Percentiles rank a stretch among this genome's conserved stretches.
phyloP scores from a whole-genome alignment of 139 green algal genomes.

The Coelastrella sp. region DNA sequence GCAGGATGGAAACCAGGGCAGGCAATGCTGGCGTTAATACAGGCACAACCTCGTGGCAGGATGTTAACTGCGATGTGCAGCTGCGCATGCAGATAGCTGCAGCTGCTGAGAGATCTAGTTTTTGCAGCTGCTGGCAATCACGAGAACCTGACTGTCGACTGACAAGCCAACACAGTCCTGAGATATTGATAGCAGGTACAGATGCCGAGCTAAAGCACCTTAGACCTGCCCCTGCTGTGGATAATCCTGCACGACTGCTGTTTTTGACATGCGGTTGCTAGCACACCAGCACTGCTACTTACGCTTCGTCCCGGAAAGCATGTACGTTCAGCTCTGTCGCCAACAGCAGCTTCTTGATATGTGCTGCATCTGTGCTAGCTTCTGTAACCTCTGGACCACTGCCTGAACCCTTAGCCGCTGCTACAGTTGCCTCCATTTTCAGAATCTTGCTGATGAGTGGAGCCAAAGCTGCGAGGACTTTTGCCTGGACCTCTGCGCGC shows the following conservation, averaged over 20 bases:
- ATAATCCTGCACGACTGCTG: not conserved
- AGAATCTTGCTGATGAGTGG: conserved; percentile 11
- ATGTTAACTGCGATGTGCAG: not conserved
- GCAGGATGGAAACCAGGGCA: not conserved
- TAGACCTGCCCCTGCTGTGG: too few relatives aligned
- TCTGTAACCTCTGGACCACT: not conserved
- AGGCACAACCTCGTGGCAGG: not conserved
- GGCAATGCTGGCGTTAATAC: not conserved
- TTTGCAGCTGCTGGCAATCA: too few relatives aligned
- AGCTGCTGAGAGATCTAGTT: too few relatives aligned
- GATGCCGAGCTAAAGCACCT: too few relatives aligned
- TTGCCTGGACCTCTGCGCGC: not conserved
- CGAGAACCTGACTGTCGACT: too few relatives aligned
- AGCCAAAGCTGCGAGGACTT: not conserved
- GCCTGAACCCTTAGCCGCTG: not conserved
- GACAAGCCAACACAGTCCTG: too few relatives aligned
- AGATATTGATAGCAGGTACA: too few relatives aligned
- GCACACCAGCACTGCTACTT: not conserved
- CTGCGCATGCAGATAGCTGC: too few relatives aligned
- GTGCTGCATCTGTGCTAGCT: not conserved
- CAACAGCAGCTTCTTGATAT: conserved; percentile 24
- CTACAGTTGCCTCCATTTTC: not conserved
- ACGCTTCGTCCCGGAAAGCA: not conserved
- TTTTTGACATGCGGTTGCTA: not conserved
- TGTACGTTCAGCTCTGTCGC: conserved; percentile 34